Evolutionary conservation across 2,329 filamentous ascomycete species (phyloP), one percentile per base, ranked within the genome.

Genomic region (Aureobasidium uvarum): DNA sequence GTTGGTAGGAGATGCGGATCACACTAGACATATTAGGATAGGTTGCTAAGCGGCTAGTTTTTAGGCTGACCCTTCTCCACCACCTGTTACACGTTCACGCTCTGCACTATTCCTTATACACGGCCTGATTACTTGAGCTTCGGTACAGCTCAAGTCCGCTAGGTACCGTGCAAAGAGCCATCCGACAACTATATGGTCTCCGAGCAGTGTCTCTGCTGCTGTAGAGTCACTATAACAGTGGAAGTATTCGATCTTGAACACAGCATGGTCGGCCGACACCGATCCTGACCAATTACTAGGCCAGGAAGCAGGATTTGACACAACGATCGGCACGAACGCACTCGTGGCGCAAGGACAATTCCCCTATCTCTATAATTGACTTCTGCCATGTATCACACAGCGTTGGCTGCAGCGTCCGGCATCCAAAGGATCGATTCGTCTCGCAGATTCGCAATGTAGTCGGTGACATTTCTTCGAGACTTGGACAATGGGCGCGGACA

Each of bases 11-110:
- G 52, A 18, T 10, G 8, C 39, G 41, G 25, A 33, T 46, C 55
- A 33, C 39, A 23, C 39, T 59, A 59, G 28, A 59, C 55, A 38
- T 18, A 46, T 36, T 46, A 36, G 28, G 41, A 46, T 59, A 31
- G 10, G 39, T 46, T 59, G 55, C 39, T 59, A 59, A 59, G 55
- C 55, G 55, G 55, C 39, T 59, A 59, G 39, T 18, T 5, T 5
- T 51, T 41, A 56, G 38, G 10, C 14, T 41, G 25, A 23, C 52
- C 41, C 5, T n/a, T 28, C n/a, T 2, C n/a, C 28, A 28, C 23
- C 38, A 33, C 7, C 4, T 58, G 38, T 10, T 14, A 28, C 25
- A 31, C 4, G 16, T 36, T 46, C 20, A 25, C 6, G 6, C 39
- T 5, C 7, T 20, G 39, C 39, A 20, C 23, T 18, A 58, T 20